phyloP scores from a whole-genome alignment of 2,329 filamentous ascomycete genomes.

The Aspergillus sp. region DNA sequence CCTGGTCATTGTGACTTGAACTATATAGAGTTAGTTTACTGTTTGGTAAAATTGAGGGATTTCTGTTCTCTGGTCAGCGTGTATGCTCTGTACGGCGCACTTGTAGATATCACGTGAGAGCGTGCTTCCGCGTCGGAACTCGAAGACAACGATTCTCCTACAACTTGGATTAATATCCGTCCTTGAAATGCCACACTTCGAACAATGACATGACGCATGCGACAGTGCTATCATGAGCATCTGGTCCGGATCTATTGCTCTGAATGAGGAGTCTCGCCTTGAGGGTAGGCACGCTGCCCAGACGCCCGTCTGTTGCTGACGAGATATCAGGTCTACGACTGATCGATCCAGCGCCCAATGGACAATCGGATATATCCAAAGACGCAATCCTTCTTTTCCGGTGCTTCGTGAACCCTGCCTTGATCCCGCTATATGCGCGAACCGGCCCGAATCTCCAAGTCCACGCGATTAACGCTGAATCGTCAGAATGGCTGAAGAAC shows the following conservation, averaged over 20 bases:
- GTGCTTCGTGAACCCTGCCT: slow-evolving; percentile 31
- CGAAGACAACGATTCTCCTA: too few species aligned
- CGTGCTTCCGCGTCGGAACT: too few species aligned
- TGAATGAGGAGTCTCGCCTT: slow-evolving; percentile 18
- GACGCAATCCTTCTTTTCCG: slow-evolving; percentile 23
- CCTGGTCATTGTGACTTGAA: neutral
- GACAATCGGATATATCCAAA: slow-evolving; percentile 26
- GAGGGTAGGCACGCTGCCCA: slow-evolving; percentile 17
- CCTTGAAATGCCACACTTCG: too few species aligned
- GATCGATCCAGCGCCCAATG: slow-evolving; percentile 22
- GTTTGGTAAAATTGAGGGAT: too few species aligned
- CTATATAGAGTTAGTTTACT: too few species aligned
- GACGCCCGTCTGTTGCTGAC: neutral
- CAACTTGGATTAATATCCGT: too few species aligned
- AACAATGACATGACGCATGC: too few species aligned
- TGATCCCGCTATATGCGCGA: slow-evolving; percentile 33
- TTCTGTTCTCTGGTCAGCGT: too few species aligned
- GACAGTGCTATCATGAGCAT: slow-evolving; percentile 30
- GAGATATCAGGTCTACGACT: slow-evolving; percentile 24
- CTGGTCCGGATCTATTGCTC: slow-evolving; percentile 28
- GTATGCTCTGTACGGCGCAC: too few species aligned
- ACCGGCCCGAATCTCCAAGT: slow-evolving; percentile 32
- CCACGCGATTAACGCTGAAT: slow-evolving; percentile 22
- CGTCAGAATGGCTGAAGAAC: slow-evolving; percentile 30
- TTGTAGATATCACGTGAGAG: slow-evolving; percentile 10